phyloP scores from a whole-genome alignment of 108 stramenopile species.

The Nitzschia sp. region DNA sequence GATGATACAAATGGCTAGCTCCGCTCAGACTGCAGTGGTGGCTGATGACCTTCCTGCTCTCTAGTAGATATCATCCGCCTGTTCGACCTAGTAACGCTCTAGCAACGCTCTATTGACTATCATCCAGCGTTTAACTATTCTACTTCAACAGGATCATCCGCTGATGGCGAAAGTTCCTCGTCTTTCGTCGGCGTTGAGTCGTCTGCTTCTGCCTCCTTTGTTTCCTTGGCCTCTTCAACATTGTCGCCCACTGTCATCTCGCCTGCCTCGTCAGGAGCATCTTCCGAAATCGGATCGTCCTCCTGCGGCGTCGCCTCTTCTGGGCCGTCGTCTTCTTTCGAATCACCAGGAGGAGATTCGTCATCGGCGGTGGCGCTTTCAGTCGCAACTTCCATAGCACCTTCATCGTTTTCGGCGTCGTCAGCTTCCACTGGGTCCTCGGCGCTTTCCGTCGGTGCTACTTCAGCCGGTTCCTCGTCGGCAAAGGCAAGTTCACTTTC shows the following conservation, averaged over 20 bases:
- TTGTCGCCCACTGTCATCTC: background rate
- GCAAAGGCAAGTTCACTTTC: conserved; percentile 46
- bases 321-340: background rate
- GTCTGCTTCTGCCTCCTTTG: background rate
- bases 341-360: background rate
- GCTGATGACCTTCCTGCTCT: conserved; percentile 6
- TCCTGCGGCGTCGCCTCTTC: background rate
- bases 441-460: conserved; percentile 1
- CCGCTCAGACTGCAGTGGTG: too few relatives aligned
- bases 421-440: conserved; percentile 10
- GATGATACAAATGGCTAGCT: too few relatives aligned
- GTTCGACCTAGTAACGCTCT: too few relatives aligned
- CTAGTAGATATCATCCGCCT: too few relatives aligned
- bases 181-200: background rate
- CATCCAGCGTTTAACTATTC: too few relatives aligned
- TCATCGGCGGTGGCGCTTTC: conserved; percentile 2
- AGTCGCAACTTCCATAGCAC: background rate
- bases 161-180: too few relatives aligned
- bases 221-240: conserved; percentile 4
- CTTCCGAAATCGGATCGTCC: background rate
- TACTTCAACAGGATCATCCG: too few relatives aligned
- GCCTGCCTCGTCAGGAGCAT: background rate
- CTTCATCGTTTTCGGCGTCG: background rate
- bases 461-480: conserved; percentile 22
- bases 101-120: too few relatives aligned